Percentiles rank a stretch among this genome's conserved stretches.
Conservation (phyloP, 2,329 filamentous ascomycete genomes). For the Ophiocordyceps camponoti-saundersi region DNA sequence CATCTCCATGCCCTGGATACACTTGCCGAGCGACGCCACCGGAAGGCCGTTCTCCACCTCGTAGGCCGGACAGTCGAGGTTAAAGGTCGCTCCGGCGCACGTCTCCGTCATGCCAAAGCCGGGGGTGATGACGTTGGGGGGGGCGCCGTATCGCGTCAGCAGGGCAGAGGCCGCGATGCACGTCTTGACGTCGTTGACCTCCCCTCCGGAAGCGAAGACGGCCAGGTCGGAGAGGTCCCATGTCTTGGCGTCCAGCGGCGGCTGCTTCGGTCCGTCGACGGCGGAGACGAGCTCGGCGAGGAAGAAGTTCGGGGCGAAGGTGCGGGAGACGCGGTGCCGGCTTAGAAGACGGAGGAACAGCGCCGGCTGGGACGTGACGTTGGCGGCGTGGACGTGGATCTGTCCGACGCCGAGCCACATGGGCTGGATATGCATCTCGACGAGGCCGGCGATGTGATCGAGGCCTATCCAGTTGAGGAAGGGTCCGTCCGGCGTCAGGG, state of each 20-base stretch:
- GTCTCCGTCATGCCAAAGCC: conserved; percentile 36
- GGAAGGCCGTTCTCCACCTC: conserved; percentile 12
- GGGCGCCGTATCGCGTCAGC: conserved; percentile 15
- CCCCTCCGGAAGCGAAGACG: conserved; percentile 24
- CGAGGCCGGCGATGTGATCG: conserved; percentile 35
- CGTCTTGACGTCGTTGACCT: conserved; percentile 22
- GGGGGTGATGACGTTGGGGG: conserved; percentile 16
- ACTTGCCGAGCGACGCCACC: conserved; percentile 20
- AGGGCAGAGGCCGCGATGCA: conserved; percentile 10
- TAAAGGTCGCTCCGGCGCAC: conserved; percentile 30
- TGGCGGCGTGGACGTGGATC: conserved; percentile 23
- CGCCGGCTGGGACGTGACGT: conserved; percentile 20
- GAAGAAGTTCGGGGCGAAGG: conserved; percentile 26
- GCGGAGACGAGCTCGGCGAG: conserved; percentile 9
- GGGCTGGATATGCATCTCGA: conserved; percentile 33
- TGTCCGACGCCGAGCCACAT: conserved; percentile 22
- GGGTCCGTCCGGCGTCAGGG: conserved; percentile 10
- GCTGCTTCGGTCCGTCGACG: neutral
- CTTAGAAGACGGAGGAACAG: conserved; percentile 21
- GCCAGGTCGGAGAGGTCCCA: conserved; percentile 10
- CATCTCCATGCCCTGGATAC: conserved; percentile 20
- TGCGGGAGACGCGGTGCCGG: conserved; percentile 21
- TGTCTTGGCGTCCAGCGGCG: neutral
- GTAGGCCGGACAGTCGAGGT: conserved; percentile 19
- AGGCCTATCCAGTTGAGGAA: conserved; percentile 32